Base-by-base conservation (phyloP, 148 eudicot species). In the Nepenthes gracilis region DNA sequence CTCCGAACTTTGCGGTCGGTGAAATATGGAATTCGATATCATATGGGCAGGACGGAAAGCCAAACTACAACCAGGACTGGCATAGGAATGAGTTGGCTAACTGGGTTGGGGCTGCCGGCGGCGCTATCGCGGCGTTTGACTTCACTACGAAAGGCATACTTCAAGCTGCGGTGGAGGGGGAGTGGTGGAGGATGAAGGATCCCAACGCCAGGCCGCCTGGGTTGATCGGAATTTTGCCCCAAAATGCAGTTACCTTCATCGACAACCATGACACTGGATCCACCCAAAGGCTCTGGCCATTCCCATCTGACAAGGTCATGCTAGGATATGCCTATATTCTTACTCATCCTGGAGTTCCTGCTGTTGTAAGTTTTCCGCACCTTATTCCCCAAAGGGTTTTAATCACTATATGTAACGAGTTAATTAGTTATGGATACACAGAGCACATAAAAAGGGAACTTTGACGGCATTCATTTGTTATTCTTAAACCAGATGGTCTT, bases 321-420 rank as follows among this genome's bases (percentile, higher is more conserved):
- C 82, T 43, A 50, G 88, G 85, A 68, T 83, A 83, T 64, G 88
- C 80, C 32, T 83, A 83, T 62, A 83, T 80, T 14, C 82, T 83
- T 36, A 77, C 85, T 12, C 88, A 83, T 69, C 82, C 88, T 0
- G 88, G 88, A 43, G 70, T 55, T 59, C 85, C 82, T n/a, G 67
- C 82, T 0, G 59, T 83, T 63, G 84, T 77, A 69, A 56, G 43
- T 40, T 12, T 1, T 13, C 47, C 2, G 14, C 23, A 23, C 23
- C 23, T 23, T 23, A 23, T 0, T 23, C 23, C 23, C 23, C 23
- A 23, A 23, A 23, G 23, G 23, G 23, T 23, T 23, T 23, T 23
- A 23, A 23, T 23, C 23, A 23, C 23, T 23, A 23, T 23, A 23
- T 23, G 23, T 23, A 23, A 23, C 23, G 23, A 23, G 23, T 23